Percentiles rank a stretch among this genome's conserved stretches.
Conservation (phyloP, 345 rosid species). For the Lumnitzera racemosa region DNA sequence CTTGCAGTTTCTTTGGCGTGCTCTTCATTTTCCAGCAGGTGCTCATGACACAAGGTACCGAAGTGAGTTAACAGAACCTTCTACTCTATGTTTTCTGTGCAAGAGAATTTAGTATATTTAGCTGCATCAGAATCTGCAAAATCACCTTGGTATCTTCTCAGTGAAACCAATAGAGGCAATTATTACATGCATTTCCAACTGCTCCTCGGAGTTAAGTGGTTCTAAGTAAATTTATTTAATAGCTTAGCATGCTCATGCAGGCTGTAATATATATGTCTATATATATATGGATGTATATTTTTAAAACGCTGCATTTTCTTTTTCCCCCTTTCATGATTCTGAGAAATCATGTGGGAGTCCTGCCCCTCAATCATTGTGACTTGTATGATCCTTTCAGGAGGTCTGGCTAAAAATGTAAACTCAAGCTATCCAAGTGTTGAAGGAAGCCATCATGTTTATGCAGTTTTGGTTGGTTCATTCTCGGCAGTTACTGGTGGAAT, state of each 20-base stretch:
- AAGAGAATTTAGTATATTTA: no score
- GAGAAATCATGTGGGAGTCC: no score
- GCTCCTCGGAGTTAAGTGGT: no score
- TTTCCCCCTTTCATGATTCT: no score
- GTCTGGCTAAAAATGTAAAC: conserved; percentile 23
- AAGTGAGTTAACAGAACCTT: conserved; percentile 69
- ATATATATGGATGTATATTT: no score
- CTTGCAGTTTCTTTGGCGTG: conserved; percentile 82
- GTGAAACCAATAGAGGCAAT: background rate
- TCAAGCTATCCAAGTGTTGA: conserved; percentile 10
- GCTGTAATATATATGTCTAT: no score
- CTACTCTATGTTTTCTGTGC: background rate
- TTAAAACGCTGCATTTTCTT: no score
- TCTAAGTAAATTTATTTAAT: no score
- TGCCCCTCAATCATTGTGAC: no score
- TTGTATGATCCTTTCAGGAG: conserved; percentile 15
- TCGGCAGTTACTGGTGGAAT: conserved; percentile 80
- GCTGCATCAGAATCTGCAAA: no score
- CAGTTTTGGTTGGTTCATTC: conserved; percentile 52
- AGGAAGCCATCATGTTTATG: conserved; percentile 41
- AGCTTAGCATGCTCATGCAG: no score
- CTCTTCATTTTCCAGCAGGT: conserved; percentile 68
- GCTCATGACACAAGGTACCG: conserved; percentile 82
- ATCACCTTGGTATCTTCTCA: background rate
- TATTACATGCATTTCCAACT: no score